Evolutionary conservation across 257 asterid species (phyloP).

Genomic region (Plectranthus barbatus): DNA sequence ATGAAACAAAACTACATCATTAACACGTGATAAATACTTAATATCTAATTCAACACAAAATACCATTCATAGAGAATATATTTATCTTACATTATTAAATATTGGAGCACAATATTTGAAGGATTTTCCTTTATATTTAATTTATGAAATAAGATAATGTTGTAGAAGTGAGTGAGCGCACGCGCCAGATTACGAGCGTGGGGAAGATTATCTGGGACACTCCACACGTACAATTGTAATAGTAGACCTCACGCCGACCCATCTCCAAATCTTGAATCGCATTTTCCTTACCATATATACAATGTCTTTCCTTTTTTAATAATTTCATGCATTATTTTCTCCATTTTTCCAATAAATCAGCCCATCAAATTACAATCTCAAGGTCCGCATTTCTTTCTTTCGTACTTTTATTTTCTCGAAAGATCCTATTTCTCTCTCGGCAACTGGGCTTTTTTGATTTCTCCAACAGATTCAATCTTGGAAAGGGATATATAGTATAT

Average conservation of each 20-base stretch:
- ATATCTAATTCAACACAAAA: too few relatives aligned
- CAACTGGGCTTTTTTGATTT: slow-evolving; percentile 10
- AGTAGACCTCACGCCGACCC: slow-evolving; percentile 10
- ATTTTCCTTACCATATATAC: not conserved
- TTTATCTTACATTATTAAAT: too few relatives aligned
- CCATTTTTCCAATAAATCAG: slow-evolving; percentile 10
- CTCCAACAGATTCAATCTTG: slow-evolving; percentile 25
- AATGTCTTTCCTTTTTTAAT: not conserved
- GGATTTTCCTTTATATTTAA: too few relatives aligned
- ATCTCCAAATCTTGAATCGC: slow-evolving; percentile 11
- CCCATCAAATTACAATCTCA: slow-evolving; percentile 14
- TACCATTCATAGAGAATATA: too few relatives aligned
- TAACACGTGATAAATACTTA: too few relatives aligned
- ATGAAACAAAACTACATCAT: too few relatives aligned
- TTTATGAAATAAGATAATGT: not conserved
- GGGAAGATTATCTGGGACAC: not conserved
- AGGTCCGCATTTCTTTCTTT: not conserved
- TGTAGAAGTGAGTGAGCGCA: not conserved
- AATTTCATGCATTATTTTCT: slow-evolving; percentile 6
- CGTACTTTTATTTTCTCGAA: slow-evolving; percentile 5
- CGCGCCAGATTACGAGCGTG: slow-evolving; percentile 16
- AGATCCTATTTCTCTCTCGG: not conserved
- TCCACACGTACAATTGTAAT: slow-evolving; percentile 4
- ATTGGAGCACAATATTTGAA: too few relatives aligned
- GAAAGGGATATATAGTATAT: not conserved